phyloP scores from a whole-genome alignment of 2,329 filamentous ascomycete species.

The Coleophoma eucalyptorum region DNA sequence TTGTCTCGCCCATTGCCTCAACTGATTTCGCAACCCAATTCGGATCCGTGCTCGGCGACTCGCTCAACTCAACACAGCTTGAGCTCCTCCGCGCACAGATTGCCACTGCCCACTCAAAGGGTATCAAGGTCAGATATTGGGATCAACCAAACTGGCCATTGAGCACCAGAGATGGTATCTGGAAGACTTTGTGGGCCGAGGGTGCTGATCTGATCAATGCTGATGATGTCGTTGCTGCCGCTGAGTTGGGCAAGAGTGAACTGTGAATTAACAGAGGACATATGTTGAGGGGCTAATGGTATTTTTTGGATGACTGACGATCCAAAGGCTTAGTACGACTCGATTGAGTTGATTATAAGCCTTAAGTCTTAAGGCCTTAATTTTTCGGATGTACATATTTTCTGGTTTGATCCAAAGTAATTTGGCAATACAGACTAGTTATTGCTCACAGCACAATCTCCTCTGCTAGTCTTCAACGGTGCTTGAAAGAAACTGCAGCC shows the following conservation, averaged over 20 bases:
- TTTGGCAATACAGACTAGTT: no score
- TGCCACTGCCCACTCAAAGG: slow-evolving; percentile 40
- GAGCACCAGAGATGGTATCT: slow-evolving; percentile 47
- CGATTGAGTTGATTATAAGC: no score
- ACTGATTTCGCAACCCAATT: slow-evolving; percentile 50
- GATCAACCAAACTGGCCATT: slow-evolving; percentile 54
- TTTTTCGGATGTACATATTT: no score
- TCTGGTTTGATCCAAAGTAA: no score
- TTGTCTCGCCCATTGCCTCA: slow-evolving; percentile 41
- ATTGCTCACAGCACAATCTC: no score
- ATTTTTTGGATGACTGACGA: no score
- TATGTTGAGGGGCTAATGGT: no score
- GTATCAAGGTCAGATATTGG: slow-evolving; percentile 54
- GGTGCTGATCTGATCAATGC: slow-evolving; percentile 58
- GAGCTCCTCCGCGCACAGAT: slow-evolving; percentile 39
- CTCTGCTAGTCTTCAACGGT: no score
- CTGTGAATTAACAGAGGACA: no score
- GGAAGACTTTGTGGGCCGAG: slow-evolving; percentile 47
- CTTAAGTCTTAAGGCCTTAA: no score
- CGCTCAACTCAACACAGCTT: slow-evolving; percentile 41
- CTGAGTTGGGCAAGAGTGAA: slow-evolving; percentile 9
- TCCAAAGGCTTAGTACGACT: no score
- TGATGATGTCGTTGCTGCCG: slow-evolving; percentile 44
- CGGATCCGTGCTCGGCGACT: slow-evolving; percentile 42
- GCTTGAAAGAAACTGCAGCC: no score